These are phyloP conservation scores for Oropetium thomaeum DNA, from an alignment of 176 grass and related monocot genomes.

Conservation along the genomic window DNA sequence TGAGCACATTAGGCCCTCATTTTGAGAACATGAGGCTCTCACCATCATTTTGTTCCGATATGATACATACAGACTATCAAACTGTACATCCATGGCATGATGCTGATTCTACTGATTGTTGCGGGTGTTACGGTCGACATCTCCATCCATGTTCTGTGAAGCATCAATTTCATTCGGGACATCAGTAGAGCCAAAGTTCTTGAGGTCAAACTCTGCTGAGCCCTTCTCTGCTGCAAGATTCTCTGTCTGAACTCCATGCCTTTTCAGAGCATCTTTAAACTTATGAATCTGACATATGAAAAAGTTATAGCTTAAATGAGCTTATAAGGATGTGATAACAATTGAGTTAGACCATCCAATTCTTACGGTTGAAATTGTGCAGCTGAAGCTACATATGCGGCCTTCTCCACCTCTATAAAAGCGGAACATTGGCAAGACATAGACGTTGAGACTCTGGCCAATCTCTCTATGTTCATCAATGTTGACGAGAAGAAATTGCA, in stretches of 20 bases:
- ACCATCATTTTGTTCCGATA: neutral
- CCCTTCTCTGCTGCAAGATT: slow-evolving; percentile 39
- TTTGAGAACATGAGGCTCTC: neutral
- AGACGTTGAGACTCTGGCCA: slow-evolving; percentile 34
- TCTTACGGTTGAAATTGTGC: slow-evolving; percentile 59
- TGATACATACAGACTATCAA: neutral
- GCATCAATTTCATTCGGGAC: slow-evolving; percentile 9
- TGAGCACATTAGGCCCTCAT: neutral
- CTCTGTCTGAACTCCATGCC: slow-evolving; percentile 32
- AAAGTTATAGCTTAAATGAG: slow-evolving; percentile 24
- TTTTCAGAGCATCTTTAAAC: slow-evolving; percentile 54
- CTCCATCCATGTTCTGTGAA: slow-evolving; percentile 18
- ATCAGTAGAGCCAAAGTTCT: slow-evolving; percentile 22
- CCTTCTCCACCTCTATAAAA: slow-evolving; percentile 56
- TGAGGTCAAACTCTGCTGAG: slow-evolving; percentile 25
- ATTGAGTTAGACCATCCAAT: neutral
- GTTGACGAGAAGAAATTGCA: slow-evolving; percentile 60
- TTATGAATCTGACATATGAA: slow-evolving; percentile 53
- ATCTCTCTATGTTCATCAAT: slow-evolving; percentile 42
- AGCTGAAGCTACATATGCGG: slow-evolving; percentile 67
- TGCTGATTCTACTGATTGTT: slow-evolving; percentile 27
- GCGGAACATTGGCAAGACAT: slow-evolving; percentile 51
- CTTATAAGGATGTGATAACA: neutral
- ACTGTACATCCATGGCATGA: neutral
- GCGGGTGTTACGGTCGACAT: neutral